A percentile compares a stretch with the other conserved stretches of the same genome.
Evolutionary conservation across 352 stramenopile species (phyloP).

Genomic region (Phytophthora quininea): DNA sequence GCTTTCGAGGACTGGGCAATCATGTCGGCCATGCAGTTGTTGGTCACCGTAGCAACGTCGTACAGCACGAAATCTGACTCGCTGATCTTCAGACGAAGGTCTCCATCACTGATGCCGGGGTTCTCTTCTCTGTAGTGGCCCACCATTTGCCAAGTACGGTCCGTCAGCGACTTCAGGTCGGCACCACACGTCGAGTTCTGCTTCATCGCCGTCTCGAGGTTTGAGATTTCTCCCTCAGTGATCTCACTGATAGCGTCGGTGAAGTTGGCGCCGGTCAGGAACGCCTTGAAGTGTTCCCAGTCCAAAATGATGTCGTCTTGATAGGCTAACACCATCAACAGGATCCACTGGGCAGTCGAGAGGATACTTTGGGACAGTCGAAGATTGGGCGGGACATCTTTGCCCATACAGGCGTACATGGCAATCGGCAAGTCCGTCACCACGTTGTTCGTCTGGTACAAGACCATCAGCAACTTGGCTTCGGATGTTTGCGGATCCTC

Average conservation of each 20-base stretch:
- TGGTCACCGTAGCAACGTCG: conserved; percentile 37
- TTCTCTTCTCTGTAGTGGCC: conserved; percentile 37
- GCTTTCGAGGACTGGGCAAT: conserved; percentile 2
- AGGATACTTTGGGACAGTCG: conserved; percentile 13
- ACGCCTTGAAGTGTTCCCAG: conserved; percentile 20
- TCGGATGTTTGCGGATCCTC: conserved; percentile 40
- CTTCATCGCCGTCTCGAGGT: conserved; percentile 35
- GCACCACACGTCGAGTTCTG: conserved; percentile 40
- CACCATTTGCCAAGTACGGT: conserved; percentile 41
- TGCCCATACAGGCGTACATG: conserved; percentile 13
- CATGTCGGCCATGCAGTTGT: conserved; percentile 34
- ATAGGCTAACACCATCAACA: conserved; percentile 15
- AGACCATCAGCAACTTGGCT: conserved; percentile 34
- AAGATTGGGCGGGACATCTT: conserved; percentile 4
- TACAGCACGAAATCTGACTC: conserved; percentile 33
- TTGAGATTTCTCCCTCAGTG: conserved; percentile 21
- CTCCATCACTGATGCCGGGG: conserved; percentile 26
- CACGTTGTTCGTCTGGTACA: conserved; percentile 44
- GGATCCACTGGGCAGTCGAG: conserved; percentile 24
- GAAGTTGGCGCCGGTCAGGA: conserved; percentile 20
- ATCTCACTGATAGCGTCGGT: conserved; percentile 14
- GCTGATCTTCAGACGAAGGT: conserved; percentile 31
- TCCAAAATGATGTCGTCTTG: conserved; percentile 16
- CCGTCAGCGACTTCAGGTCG: conserved; percentile 42
- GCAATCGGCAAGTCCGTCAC: conserved; percentile 25